These are phyloP conservation scores for Ajuga reptans DNA, from an alignment of 305 asterid genomes.

Conservation along the genomic window DNA sequence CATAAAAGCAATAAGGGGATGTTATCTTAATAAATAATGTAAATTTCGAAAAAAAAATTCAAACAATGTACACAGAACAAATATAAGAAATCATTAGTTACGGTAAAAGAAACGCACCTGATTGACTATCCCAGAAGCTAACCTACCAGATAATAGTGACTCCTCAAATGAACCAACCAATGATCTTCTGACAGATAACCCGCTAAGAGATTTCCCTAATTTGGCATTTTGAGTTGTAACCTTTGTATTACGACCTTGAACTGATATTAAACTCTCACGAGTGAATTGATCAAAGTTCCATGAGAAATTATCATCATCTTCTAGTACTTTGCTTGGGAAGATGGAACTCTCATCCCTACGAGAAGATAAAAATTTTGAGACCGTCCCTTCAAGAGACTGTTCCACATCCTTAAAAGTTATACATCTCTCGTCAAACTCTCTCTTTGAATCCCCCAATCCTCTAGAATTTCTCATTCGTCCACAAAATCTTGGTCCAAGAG, in stretches of 20 bases:
- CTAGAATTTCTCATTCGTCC: slow-evolving; percentile 33
- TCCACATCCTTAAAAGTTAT: slow-evolving; percentile 62
- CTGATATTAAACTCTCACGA: slow-evolving; percentile 37
- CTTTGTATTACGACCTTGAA: slow-evolving; percentile 31
- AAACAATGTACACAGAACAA: not conserved
- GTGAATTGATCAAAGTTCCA: slow-evolving; percentile 47
- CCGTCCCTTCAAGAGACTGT: slow-evolving; percentile 57
- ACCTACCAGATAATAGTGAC: slow-evolving; percentile 80
- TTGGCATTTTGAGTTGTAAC: slow-evolving; percentile 38
- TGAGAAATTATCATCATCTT: slow-evolving; percentile 39
- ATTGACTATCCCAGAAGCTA: slow-evolving; percentile 62
- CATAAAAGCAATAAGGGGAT: not conserved
- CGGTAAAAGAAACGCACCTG: slow-evolving; percentile 36
- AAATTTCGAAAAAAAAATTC: not conserved
- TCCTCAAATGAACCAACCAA: slow-evolving; percentile 93
- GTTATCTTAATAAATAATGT: not conserved
- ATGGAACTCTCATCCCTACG: slow-evolving; percentile 28
- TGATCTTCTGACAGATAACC: slow-evolving; percentile 67
- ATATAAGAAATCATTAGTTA: not conserved
- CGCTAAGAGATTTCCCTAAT: slow-evolving; percentile 51
- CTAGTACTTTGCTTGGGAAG: slow-evolving; percentile 26
- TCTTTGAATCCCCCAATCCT: slow-evolving; percentile 26
- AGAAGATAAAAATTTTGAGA: slow-evolving; percentile 34
- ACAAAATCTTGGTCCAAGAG: slow-evolving; percentile 69
- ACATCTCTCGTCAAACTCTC: slow-evolving; percentile 38